Conservation (phyloP, 768 basidiomycete species). For the Podaxis mareebaensis region DNA sequence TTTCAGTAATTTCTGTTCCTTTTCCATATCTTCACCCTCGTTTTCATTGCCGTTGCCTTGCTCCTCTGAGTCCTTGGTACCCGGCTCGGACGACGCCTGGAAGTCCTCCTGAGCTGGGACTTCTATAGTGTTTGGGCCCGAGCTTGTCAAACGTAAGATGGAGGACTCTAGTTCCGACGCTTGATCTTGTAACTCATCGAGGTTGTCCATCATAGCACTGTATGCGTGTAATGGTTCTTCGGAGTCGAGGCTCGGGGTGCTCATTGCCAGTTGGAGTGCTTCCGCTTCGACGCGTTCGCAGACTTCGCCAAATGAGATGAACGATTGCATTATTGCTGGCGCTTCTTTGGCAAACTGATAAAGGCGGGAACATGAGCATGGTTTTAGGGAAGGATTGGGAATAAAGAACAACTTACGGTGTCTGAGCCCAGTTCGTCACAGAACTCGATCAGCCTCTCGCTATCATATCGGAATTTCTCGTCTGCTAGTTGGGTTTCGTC, state of each 20-base stretch:
- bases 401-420: conserved; percentile 27
- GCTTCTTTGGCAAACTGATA: conserved; percentile 43
- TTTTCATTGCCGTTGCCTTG: background rate
- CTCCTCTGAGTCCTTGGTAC: background rate
- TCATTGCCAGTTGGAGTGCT: conserved; percentile 43
- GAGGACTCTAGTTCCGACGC: conserved; percentile 28
- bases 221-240: conserved; percentile 43
- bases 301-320: conserved; percentile 45
- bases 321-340: conserved; percentile 48
- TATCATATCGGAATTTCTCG: conserved; percentile 40
- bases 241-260: conserved; percentile 29
- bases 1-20: conserved; percentile 2
- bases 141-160: conserved; percentile 25
- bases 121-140: background rate
- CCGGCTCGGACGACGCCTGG: background rate
- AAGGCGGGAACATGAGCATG: background rate
- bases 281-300: conserved; percentile 42
- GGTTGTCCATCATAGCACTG: conserved; percentile 40
- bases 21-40: background rate
- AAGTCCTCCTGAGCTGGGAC: background rate
- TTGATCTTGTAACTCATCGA: conserved; percentile 33
- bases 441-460: conserved; percentile 44
- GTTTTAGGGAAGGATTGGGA: background rate
- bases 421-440: conserved; percentile 44
- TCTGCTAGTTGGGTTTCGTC: conserved; percentile 46